These are phyloP conservation scores for Penicillium griseofulvum DNA, from an alignment of 2,329 filamentous ascomycete genomes.

Conservation along the genomic window DNA sequence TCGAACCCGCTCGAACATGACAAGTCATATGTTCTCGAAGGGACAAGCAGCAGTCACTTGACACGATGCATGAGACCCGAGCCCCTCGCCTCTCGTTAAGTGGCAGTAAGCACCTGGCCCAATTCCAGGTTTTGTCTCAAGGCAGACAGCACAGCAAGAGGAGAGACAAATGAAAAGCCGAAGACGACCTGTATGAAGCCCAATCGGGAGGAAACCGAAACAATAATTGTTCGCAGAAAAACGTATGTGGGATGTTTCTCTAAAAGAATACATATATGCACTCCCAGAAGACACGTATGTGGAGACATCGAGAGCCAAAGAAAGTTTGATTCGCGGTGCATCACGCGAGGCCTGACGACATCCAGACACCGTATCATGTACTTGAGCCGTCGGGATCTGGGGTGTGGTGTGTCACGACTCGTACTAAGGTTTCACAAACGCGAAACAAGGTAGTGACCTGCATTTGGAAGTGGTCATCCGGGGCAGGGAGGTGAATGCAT, in stretches of 20 bases:
- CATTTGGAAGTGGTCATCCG: conserved; percentile 4
- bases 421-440: conserved; percentile 1
- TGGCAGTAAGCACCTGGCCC: not conserved
- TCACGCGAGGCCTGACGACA: not conserved
- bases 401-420: not conserved
- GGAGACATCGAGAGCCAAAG: not conserved
- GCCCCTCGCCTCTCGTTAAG: not conserved
- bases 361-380: not conserved
- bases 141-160: not conserved
- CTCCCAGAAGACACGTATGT: not conserved
- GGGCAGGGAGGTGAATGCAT: not conserved
- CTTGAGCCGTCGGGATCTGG: not conserved
- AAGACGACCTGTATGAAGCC: not conserved
- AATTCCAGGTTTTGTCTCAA: not conserved
- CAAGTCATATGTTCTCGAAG: conserved; percentile 5
- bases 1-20: not conserved
- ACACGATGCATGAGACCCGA: not conserved
- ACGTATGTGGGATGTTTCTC: not conserved
- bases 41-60: not conserved
- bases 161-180: not conserved
- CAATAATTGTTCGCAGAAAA: not conserved
- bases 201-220: not conserved
- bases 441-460: conserved; percentile 11
- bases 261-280: not conserved
- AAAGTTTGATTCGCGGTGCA: not conserved